phyloP scores from a whole-genome alignment of 768 basidiomycete genomes.

The Ramaria sp. region DNA sequence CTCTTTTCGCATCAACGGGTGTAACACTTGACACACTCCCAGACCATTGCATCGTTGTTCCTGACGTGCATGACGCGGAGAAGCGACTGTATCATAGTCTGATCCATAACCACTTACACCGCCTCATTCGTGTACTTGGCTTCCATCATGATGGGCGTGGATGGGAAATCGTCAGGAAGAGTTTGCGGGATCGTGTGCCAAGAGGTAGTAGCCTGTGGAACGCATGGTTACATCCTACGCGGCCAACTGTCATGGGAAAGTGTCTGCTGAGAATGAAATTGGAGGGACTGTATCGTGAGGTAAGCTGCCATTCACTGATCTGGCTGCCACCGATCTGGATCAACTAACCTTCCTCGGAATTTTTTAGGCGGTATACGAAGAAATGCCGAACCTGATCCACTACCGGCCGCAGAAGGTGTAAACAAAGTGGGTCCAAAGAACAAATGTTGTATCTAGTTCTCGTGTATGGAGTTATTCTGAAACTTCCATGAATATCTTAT shows the following conservation, averaged over 20 bases:
- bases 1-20: constrained; percentile 36
- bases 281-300: constrained; percentile 45
- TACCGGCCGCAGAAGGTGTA: constrained; percentile 17
- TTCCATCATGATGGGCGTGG: constrained; percentile 42
- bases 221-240: constrained; percentile 24
- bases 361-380: constrained; percentile 40
- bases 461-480: too few species aligned
- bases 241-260: constrained; percentile 33
- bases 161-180: constrained; percentile 38
- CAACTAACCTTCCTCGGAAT: background rate
- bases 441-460: too few species aligned
- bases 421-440: too few species aligned
- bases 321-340: background rate
- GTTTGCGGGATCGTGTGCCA: constrained; percentile 36
- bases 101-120: constrained; percentile 49
- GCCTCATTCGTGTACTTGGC: constrained; percentile 41
- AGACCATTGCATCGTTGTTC: constrained; percentile 40
- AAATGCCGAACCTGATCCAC: constrained; percentile 45
- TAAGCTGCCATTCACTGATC: constrained; percentile 17
- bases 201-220: constrained; percentile 33
- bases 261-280: constrained; percentile 51
- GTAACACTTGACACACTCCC: constrained; percentile 34
- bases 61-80: constrained; percentile 38
- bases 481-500: too few species aligned
- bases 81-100: constrained; percentile 52